These are phyloP conservation scores for Penicillium coffeae DNA, from an alignment of 495 filamentous ascomycete species.

Conservation along the genomic window DNA sequence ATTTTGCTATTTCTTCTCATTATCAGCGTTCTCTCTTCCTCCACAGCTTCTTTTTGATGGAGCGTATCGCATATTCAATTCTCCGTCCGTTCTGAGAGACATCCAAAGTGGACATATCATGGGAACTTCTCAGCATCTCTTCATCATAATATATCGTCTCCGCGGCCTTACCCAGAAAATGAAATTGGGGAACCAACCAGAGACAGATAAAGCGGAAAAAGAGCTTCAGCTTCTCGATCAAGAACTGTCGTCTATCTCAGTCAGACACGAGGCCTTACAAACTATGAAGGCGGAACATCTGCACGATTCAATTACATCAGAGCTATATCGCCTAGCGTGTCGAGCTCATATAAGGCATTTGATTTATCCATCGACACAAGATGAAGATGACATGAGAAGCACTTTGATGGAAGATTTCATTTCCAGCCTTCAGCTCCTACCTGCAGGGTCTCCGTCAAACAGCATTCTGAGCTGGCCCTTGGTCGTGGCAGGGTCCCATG, in stretches of 20 bases:
- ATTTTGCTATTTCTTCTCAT: conserved; percentile 20
- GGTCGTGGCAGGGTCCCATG: conserved; percentile 12
- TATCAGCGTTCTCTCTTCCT: conserved; percentile 13
- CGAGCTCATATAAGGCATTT: conserved; percentile 7
- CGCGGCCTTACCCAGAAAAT: not conserved
- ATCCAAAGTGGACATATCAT: conserved; percentile 4
- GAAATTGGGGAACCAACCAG: not conserved
- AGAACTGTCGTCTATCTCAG: not conserved
- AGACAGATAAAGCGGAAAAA: not conserved
- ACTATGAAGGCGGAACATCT: not conserved
- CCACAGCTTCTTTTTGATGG: conserved; percentile 2
- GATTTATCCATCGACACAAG: not conserved
- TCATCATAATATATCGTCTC: conserved; percentile 11
- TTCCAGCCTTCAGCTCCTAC: conserved; percentile 1
- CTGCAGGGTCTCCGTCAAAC: conserved; percentile 7
- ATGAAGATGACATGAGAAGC: not conserved
- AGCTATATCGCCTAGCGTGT: conserved; percentile 14
- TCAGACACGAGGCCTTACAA: not conserved
- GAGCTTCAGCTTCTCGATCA: conserved; percentile 5
- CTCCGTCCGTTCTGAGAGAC: not conserved
- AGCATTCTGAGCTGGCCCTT: conserved; percentile 20
- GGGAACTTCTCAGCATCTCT: conserved; percentile 10
- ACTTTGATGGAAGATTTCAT: conserved; percentile 9
- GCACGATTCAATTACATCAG: conserved; percentile 7
- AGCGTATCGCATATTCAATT: conserved; percentile 7